Evolutionary conservation across 2,329 filamentous ascomycete genomes (phyloP).

Genomic region (Neoarthrinium moseri): DNA sequence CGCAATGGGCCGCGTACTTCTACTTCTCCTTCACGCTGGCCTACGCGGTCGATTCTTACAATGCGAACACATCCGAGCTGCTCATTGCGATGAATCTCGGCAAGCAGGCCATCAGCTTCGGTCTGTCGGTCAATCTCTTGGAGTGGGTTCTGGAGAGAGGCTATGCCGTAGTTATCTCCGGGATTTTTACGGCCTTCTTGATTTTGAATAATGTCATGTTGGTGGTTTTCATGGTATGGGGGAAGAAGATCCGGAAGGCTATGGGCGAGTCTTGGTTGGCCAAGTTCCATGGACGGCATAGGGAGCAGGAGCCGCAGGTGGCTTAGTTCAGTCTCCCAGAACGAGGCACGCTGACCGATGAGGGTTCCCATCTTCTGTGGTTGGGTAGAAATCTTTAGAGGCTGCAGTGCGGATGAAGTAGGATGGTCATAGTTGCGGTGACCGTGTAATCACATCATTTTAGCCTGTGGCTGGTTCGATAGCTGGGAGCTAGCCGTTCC

Average conservation of each 20-base stretch:
- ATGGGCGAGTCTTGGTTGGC: slow-evolving; percentile 48
- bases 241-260: slow-evolving; percentile 45
- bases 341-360: no score
- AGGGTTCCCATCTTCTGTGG: no score
- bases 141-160: slow-evolving; percentile 49
- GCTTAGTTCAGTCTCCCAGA: no score
- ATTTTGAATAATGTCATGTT: slow-evolving; percentile 47
- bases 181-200: slow-evolving; percentile 47
- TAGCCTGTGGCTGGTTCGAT: no score
- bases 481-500: no score
- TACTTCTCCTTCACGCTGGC: slow-evolving; percentile 59
- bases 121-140: slow-evolving; percentile 47
- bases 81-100: slow-evolving; percentile 59
- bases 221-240: slow-evolving; percentile 48
- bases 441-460: no score
- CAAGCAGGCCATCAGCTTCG: slow-evolving; percentile 55
- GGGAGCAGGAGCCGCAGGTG: slow-evolving; percentile 3
- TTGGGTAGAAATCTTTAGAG: no score
- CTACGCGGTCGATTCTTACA: slow-evolving; percentile 60
- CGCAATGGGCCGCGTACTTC: slow-evolving; percentile 50
- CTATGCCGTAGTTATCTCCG: slow-evolving; percentile 50
- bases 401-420: no score
- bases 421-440: no score
- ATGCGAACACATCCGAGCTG: slow-evolving; percentile 60
- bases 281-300: slow-evolving; percentile 35